These are phyloP conservation scores for Botrytis cinerea DNA, from an alignment of 2,329 filamentous ascomycete genomes.

Conservation along the genomic window DNA sequence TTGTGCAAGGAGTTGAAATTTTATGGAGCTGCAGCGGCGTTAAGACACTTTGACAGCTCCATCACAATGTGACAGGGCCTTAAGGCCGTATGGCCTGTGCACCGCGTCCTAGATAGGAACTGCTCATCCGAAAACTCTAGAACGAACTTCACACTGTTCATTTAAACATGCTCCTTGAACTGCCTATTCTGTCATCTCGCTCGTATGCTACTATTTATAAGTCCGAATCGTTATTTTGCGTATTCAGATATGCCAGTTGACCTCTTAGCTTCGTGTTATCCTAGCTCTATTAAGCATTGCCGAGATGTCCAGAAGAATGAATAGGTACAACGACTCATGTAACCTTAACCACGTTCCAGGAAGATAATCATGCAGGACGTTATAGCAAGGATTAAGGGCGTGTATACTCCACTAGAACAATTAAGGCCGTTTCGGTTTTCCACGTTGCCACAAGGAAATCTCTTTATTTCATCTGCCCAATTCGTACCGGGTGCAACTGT, in stretches of 20 bases:
- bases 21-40: not conserved
- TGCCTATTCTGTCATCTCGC: not conserved
- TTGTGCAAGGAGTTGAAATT: slow-evolving; percentile 8
- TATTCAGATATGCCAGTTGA: not conserved
- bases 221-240: not conserved
- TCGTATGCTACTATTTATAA: not conserved
- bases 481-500: not conserved
- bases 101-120: not conserved
- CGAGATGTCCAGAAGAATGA: not conserved
- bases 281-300: not conserved
- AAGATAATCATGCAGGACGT: not conserved
- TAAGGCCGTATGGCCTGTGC: not conserved
- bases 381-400: not conserved
- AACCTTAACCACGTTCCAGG: not conserved
- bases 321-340: not conserved
- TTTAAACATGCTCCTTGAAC: not conserved
- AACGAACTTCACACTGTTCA: not conserved
- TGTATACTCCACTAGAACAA: not conserved
- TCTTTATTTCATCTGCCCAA: not conserved
- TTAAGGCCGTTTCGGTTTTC: not conserved
- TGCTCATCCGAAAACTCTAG: not conserved
- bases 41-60: not conserved
- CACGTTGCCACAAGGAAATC: not conserved
- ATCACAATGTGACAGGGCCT: not conserved
- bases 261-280: not conserved